Percentiles rank a stretch among this genome's conserved stretches.
Conservation (phyloP, 768 basidiomycete genomes). For the Naganishia antarctica region DNA sequence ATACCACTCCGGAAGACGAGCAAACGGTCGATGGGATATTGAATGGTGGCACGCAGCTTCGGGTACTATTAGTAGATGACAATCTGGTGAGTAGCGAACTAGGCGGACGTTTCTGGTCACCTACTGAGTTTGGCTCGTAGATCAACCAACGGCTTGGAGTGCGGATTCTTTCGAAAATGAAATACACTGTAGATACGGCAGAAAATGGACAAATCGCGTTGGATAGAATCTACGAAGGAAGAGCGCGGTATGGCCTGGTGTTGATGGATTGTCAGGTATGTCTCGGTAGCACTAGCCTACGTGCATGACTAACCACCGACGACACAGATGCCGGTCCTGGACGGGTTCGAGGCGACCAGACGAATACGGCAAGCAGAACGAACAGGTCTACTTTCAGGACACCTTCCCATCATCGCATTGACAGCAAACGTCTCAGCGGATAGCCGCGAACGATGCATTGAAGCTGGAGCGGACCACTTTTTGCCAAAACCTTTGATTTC, state of each 20-base stretch:
- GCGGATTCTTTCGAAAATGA: slow-evolving; percentile 21
- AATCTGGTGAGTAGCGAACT: slow-evolving; percentile 8
- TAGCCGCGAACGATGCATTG: slow-evolving; percentile 8
- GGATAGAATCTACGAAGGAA: background rate
- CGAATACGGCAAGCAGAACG: slow-evolving; percentile 13
- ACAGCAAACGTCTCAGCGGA: slow-evolving; percentile 23
- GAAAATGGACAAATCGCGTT: slow-evolving; percentile 24
- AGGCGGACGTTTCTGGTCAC: background rate
- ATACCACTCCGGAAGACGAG: slow-evolving; percentile 5
- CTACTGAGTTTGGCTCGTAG: background rate
- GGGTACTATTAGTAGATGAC: slow-evolving; percentile 21
- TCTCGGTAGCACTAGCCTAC: background rate
- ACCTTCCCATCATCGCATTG: slow-evolving; percentile 15
- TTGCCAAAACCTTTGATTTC: slow-evolving; percentile 21
- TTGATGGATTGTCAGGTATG: slow-evolving; percentile 26
- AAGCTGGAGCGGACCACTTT: slow-evolving; percentile 24
- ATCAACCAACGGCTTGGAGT: slow-evolving; percentile 25
- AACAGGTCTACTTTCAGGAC: background rate
- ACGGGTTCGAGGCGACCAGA: slow-evolving; percentile 22
- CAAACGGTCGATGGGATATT: background rate
- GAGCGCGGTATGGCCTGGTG: slow-evolving; percentile 19
- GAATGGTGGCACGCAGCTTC: background rate
- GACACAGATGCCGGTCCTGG: slow-evolving; percentile 23
- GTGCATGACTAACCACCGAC: background rate
- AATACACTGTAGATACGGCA: slow-evolving; percentile 22